phyloP scores from a whole-genome alignment of 2,329 filamentous ascomycete species.

The Albophoma yamanashiensis region DNA sequence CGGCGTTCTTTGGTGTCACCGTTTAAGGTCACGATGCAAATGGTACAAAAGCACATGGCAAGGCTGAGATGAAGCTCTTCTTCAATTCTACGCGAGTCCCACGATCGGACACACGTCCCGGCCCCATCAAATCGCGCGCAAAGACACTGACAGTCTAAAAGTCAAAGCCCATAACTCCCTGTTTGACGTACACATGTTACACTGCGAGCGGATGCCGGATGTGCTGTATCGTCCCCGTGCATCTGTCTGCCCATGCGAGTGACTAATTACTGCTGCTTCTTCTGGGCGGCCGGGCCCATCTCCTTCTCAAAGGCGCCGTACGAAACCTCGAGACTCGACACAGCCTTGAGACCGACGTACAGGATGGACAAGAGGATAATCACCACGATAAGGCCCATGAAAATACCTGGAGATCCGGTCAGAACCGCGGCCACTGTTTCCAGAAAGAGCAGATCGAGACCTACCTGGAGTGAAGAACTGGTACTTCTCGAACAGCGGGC shows the following conservation, averaged over 20 bases:
- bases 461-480: slow-evolving; percentile 84
- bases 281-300: slow-evolving; percentile 79
- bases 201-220: slow-evolving; percentile 1
- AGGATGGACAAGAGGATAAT: slow-evolving; percentile 68
- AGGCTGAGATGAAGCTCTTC: neutral
- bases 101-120: neutral
- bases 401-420: slow-evolving; percentile 53
- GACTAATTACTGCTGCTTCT: slow-evolving; percentile 45
- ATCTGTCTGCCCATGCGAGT: neutral
- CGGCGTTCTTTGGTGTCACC: neutral
- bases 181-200: slow-evolving; percentile 6
- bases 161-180: slow-evolving; percentile 8
- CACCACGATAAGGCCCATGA: slow-evolving; percentile 68
- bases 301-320: slow-evolving; percentile 97
- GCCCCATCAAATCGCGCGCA: neutral
- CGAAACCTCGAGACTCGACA: slow-evolving; percentile 74
- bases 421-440: neutral
- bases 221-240: neutral
- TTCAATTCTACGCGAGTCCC: neutral
- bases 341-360: slow-evolving; percentile 64
- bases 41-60: neutral
- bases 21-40: neutral
- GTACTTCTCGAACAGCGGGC: slow-evolving; percentile 78
- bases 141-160: neutral
- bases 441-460: neutral